phyloP scores from a whole-genome alignment of 306 rosid genomes.

The Prunus mira region DNA sequence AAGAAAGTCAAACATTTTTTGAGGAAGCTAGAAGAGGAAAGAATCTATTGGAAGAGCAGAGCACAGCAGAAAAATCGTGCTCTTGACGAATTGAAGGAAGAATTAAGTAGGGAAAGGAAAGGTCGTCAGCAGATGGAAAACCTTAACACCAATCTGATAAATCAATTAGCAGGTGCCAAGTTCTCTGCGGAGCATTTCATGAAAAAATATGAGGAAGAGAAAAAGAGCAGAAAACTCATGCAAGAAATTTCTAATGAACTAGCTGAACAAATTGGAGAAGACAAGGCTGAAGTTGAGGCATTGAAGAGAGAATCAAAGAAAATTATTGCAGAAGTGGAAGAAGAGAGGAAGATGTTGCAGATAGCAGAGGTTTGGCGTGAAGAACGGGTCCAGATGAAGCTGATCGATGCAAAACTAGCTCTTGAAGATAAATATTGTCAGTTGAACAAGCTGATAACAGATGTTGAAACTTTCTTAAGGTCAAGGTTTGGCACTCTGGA shows the following conservation, averaged over 20 bases:
- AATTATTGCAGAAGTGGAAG: slow-evolving; percentile 42
- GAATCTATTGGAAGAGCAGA: slow-evolving; percentile 18
- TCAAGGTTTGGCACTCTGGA: slow-evolving; percentile 37
- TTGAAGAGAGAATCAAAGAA: slow-evolving; percentile 35
- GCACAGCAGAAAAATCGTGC: slow-evolving; percentile 20
- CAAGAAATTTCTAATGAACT: slow-evolving; percentile 47
- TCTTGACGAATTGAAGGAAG: slow-evolving; percentile 26
- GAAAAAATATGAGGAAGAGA: slow-evolving; percentile 46
- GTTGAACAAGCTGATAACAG: slow-evolving; percentile 43
- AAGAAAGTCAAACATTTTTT: slow-evolving; percentile 31
- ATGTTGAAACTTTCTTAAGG: slow-evolving; percentile 38
- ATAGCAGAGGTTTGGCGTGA: slow-evolving; percentile 66
- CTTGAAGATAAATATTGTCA: slow-evolving; percentile 50
- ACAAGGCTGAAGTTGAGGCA: slow-evolving; percentile 34
- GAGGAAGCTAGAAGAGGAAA: slow-evolving; percentile 42
- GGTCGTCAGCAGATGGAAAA: slow-evolving; percentile 31
- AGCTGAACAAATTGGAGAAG: slow-evolving; percentile 40
- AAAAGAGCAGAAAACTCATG: slow-evolving; percentile 34
- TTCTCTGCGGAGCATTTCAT: slow-evolving; percentile 23
- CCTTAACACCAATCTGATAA: slow-evolving; percentile 32
- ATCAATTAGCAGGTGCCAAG: slow-evolving; percentile 40
- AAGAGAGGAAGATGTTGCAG: slow-evolving; percentile 66
- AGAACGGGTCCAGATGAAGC: slow-evolving; percentile 69
- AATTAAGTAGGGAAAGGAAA: slow-evolving; percentile 44
- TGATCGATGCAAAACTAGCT: slow-evolving; percentile 54